Evolutionary conservation across 768 basidiomycete genomes (phyloP).

Genomic region (Lentinus brumalis): DNA sequence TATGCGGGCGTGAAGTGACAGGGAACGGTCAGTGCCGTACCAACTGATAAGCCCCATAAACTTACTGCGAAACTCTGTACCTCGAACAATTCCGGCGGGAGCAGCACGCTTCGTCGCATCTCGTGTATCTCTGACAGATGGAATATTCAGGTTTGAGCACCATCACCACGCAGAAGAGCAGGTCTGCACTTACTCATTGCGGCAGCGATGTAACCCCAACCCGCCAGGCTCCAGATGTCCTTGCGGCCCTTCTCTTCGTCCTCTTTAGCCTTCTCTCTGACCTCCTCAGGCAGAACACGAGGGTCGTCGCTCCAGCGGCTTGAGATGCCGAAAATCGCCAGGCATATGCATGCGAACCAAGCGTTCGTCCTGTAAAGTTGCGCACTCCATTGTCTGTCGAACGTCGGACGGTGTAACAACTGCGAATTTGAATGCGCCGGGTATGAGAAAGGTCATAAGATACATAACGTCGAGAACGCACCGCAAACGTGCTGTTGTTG

Average conservation of each 20-base stretch:
- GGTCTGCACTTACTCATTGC: slow-evolving; percentile 47
- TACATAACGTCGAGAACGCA: background rate
- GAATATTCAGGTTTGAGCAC: slow-evolving; percentile 5
- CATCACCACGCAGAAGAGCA: background rate
- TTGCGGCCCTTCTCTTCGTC: slow-evolving; percentile 33
- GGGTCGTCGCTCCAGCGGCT: slow-evolving; percentile 32
- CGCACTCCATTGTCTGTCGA: slow-evolving; percentile 24
- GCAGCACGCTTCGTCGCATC: slow-evolving; percentile 50
- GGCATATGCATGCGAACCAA: slow-evolving; percentile 34
- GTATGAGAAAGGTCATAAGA: slow-evolving; percentile 49
- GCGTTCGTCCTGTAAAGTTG: slow-evolving; percentile 23
- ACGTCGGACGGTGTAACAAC: slow-evolving; percentile 26
- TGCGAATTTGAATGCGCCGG: background rate
- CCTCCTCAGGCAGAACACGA: slow-evolving; percentile 26
- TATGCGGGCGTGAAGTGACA: background rate
- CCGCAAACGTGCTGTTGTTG: slow-evolving; percentile 58
- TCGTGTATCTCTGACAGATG: slow-evolving; percentile 50
- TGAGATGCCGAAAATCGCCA: slow-evolving; percentile 31
- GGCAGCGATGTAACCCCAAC: slow-evolving; percentile 60
- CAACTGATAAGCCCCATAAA: slow-evolving; percentile 19
- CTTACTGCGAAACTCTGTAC: slow-evolving; percentile 57
- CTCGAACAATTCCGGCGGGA: slow-evolving; percentile 62
- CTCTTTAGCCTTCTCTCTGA: slow-evolving; percentile 21
- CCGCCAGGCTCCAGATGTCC: slow-evolving; percentile 54
- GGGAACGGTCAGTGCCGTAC: slow-evolving; percentile 1